These are phyloP conservation scores for Ophiocordyceps unilateralis DNA, from an alignment of 2,329 filamentous ascomycete species.

Conservation along the genomic window DNA sequence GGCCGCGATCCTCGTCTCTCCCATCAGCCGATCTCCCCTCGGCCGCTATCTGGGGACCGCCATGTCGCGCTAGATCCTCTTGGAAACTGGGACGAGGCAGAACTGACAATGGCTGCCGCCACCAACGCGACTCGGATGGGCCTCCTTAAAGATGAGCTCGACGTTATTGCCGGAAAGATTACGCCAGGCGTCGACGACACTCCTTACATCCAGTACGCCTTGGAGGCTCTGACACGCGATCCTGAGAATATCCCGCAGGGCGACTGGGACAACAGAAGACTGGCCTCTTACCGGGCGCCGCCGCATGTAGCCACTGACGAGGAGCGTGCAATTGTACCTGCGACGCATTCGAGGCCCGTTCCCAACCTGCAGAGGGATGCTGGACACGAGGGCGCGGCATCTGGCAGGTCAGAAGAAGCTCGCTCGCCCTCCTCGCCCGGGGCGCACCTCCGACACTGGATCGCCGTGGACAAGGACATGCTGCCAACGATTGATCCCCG, in stretches of 20 bases:
- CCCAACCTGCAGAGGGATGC: not conserved
- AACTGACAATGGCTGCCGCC: conserved; percentile 20
- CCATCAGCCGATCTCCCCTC: conserved; percentile 2
- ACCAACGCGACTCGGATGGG: conserved; percentile 15
- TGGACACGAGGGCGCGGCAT: not conserved
- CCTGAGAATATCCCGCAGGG: conserved; percentile 42
- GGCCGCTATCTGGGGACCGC: conserved; percentile 1
- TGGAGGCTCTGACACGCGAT: conserved; percentile 69
- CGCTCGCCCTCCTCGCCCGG: conserved; percentile 1
- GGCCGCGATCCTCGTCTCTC: conserved; percentile 8
- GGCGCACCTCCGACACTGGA: conserved; percentile 8
- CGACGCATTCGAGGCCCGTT: not conserved
- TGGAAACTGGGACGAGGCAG: conserved; percentile 21
- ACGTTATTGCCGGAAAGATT: conserved; percentile 31
- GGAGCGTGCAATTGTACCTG: not conserved
- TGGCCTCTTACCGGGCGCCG: conserved; percentile 11
- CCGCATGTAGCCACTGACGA: conserved; percentile 6
- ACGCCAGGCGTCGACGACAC: conserved; percentile 72
- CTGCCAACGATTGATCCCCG: conserved; percentile 20
- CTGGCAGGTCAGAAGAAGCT: not conserved
- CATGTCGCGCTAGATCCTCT: conserved; percentile 4
- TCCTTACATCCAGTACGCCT: conserved; percentile 76
- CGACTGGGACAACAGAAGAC: conserved; percentile 19
- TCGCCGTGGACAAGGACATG: conserved; percentile 16
- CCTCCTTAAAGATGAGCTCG: conserved; percentile 33